These are phyloP conservation scores for Clavaria fumosa DNA, from an alignment of 768 basidiomycete species.

Conservation along the genomic window DNA sequence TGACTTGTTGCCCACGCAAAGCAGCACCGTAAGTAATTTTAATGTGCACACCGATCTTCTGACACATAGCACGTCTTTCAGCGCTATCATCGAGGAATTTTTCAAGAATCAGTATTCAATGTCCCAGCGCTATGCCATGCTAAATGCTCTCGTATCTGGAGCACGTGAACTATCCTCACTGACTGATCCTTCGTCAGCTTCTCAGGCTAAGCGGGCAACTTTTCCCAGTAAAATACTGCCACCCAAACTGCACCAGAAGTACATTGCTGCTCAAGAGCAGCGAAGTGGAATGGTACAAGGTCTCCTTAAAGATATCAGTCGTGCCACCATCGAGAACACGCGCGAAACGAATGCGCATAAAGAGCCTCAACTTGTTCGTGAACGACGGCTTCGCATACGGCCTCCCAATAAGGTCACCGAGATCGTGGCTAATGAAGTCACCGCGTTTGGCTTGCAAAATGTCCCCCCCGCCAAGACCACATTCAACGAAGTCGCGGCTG, in stretches of 20 bases:
- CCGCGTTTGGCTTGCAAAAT: conserved; percentile 2
- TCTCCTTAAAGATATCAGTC: conserved; percentile 49
- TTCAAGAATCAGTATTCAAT: conserved; percentile 89
- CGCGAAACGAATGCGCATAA: conserved; percentile 38
- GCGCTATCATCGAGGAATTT: conserved; percentile 79
- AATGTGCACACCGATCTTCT: neutral
- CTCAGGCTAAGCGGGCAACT: conserved; percentile 20
- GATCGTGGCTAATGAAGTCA: conserved; percentile 14
- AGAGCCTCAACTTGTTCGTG: conserved; percentile 48
- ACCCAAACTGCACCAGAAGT: conserved; percentile 50
- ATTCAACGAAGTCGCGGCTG: conserved; percentile 66
- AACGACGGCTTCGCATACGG: conserved; percentile 57
- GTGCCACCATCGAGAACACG: conserved; percentile 44
- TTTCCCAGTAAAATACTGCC: conserved; percentile 83
- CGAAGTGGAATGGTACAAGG: conserved; percentile 30
- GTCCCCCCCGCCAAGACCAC: conserved; percentile 16
- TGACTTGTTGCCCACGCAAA: conserved; percentile 61
- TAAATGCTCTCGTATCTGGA: conserved; percentile 76
- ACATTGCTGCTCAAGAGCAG: conserved; percentile 30
- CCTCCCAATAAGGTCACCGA: conserved; percentile 33
- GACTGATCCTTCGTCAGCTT: conserved; percentile 22
- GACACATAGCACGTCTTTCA: conserved; percentile 16
- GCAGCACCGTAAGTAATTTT: conserved; percentile 58
- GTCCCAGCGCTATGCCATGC: conserved; percentile 68
- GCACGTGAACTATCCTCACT: conserved; percentile 63